Conservation (phyloP, 2,329 filamentous ascomycete species). For the Didymella lethalis region DNA sequence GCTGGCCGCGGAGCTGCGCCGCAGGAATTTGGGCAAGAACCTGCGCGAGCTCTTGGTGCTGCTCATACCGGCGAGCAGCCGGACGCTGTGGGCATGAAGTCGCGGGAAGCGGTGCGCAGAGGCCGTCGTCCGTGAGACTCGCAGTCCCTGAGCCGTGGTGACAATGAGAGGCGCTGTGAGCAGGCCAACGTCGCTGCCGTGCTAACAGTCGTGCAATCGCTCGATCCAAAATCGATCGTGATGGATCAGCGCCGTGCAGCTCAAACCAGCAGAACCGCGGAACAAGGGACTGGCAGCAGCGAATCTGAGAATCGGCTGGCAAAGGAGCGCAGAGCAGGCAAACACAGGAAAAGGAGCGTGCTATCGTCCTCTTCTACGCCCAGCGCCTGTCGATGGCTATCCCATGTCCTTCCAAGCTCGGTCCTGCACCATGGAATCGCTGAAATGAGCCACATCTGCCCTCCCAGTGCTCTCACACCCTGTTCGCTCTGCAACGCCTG, state of each 20-base stretch:
- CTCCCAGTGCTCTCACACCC: neutral
- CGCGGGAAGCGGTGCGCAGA: neutral
- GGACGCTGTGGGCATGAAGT: conserved; percentile 31
- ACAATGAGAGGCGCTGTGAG: neutral
- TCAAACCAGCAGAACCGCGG: neutral
- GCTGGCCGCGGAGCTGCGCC: conserved; percentile 40
- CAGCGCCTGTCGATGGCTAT: neutral
- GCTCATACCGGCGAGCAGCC: conserved; percentile 42
- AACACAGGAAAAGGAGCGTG: conserved; percentile 9
- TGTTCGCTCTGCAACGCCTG: neutral
- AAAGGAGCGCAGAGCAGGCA: conserved; percentile 10
- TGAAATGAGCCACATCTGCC: conserved; percentile 9
- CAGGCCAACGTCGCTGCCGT: neutral
- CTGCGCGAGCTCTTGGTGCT: conserved; percentile 47
- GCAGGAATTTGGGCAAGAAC: conserved; percentile 40
- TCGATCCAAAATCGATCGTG: conserved; percentile 2
- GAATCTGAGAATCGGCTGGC: neutral
- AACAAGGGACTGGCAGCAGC: neutral
- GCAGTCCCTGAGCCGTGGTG: neutral
- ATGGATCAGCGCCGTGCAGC: conserved; percentile 6
- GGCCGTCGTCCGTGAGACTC: conserved; percentile 1
- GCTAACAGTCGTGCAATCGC: conserved; percentile 1
- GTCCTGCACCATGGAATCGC: conserved; percentile 4
- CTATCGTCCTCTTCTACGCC: conserved; percentile 10
- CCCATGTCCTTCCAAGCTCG: conserved; percentile 10